Evolutionary conservation across 345 rosid species (phyloP).

Genomic region (Lepidium africanum): DNA sequence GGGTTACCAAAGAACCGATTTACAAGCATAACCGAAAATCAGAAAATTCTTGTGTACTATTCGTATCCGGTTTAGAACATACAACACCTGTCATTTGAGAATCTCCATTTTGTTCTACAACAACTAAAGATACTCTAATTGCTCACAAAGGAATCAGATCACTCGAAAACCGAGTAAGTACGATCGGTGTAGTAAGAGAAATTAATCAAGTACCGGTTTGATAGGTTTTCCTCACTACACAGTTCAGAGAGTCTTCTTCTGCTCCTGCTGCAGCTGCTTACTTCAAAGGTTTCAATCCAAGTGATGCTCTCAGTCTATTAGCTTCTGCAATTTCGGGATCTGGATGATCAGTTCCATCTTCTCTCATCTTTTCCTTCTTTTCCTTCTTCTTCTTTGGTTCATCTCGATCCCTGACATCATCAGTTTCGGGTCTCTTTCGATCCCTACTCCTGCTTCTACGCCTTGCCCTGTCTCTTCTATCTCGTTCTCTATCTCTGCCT

Average conservation of each 20-base stretch:
- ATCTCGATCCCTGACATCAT: conserved; percentile 33
- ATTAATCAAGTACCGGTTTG: not conserved
- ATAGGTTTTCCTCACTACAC: not conserved
- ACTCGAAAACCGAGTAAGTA: not conserved
- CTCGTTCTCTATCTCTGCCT: conserved; percentile 71
- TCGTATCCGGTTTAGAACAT: not conserved
- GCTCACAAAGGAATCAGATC: not conserved
- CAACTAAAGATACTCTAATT: not conserved
- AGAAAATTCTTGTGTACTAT: not conserved
- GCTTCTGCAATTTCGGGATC: conserved; percentile 94
- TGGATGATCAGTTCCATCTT: conserved; percentile 77
- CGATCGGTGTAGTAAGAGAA: not conserved
- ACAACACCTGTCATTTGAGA: not conserved
- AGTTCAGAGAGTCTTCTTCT: not conserved
- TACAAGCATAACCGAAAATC: not conserved
- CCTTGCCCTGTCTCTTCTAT: conserved; percentile 66
- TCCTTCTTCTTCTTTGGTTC: conserved; percentile 71
- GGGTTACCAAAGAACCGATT: too few species aligned
- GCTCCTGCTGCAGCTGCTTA: conserved; percentile 2
- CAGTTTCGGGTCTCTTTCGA: conserved; percentile 57
- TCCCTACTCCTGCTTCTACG: conserved; percentile 70
- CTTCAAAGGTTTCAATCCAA: conserved; percentile 65
- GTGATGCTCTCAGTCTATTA: conserved; percentile 65
- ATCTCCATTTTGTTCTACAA: conserved; percentile 5
- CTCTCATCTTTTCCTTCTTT: conserved; percentile 65